A percentile compares a stretch with the other conserved stretches of the same genome.
Conservation (phyloP, 176 grass and related monocot genomes). For the Pontederia paniculata region DNA sequence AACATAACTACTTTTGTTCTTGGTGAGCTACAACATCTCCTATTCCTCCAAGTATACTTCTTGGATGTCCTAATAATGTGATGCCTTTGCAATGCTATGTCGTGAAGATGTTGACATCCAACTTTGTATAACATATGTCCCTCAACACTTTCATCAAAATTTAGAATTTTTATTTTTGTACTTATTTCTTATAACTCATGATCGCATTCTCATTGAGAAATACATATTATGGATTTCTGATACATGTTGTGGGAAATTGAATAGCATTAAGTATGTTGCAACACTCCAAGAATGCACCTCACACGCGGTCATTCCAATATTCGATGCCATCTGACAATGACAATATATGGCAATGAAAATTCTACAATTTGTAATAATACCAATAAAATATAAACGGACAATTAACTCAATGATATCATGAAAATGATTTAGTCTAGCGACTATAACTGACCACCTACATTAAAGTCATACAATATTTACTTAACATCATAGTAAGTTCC, state of each 20-base stretch:
- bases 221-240: not conserved
- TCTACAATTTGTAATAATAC: too few relatives aligned
- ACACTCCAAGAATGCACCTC: slow-evolving; percentile 45
- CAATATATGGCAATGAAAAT: too few relatives aligned
- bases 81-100: slow-evolving; percentile 60
- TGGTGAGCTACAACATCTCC: slow-evolving; percentile 51
- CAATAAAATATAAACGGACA: too few relatives aligned
- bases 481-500: too few relatives aligned
- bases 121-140: slow-evolving; percentile 69
- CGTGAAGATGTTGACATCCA: slow-evolving; percentile 65
- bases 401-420: too few relatives aligned
- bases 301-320: too few relatives aligned
- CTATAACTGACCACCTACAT: too few relatives aligned
- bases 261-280: slow-evolving; percentile 65
- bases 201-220: slow-evolving; percentile 10
- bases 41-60: slow-evolving; percentile 54
- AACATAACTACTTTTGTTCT: slow-evolving; percentile 81
- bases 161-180: slow-evolving; percentile 68
- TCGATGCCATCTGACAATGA: too few relatives aligned
- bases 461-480: too few relatives aligned
- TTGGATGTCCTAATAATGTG: slow-evolving; percentile 34
- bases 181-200: too few relatives aligned
- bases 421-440: too few relatives aligned
- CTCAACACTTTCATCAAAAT: slow-evolving; percentile 66
- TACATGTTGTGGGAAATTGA: slow-evolving; percentile 78